phyloP scores from a whole-genome alignment of 768 basidiomycete genomes.

The Psilocybe subaeruginosa region DNA sequence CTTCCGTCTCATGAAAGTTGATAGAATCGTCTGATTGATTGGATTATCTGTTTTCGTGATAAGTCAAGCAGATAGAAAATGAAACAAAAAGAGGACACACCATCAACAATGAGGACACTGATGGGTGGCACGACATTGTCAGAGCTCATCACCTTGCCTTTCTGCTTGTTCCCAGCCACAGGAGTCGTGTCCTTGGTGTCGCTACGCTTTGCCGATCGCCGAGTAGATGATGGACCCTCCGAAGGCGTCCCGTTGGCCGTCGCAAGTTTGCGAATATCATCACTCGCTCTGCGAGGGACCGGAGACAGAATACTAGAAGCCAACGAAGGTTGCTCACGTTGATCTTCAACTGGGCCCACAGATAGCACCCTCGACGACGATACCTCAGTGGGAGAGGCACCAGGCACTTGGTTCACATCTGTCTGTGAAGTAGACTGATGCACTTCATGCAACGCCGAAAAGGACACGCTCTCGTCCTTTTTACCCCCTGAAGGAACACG shows the following conservation, averaged over 20 bases:
- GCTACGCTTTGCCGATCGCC: constrained; percentile 25
- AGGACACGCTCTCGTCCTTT: constrained; percentile 20
- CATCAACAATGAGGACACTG: constrained; percentile 97
- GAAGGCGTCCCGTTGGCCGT: not conserved
- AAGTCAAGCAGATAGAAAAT: constrained; percentile 13
- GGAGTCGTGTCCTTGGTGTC: constrained; percentile 30
- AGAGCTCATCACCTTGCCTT: constrained; percentile 46
- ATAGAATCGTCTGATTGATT: constrained; percentile 96
- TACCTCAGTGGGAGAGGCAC: not conserved
- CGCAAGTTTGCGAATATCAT: constrained; percentile 15
- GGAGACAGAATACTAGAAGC: constrained; percentile 13
- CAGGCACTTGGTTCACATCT: not conserved
- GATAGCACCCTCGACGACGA: constrained; percentile 1
- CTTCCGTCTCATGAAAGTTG: constrained; percentile 96
- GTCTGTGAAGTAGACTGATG: not conserved
- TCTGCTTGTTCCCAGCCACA: constrained; percentile 48
- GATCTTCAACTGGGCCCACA: constrained; percentile 6
- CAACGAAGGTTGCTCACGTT: constrained; percentile 9
- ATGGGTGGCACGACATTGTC: constrained; percentile 91
- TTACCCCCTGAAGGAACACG: constrained; percentile 26
- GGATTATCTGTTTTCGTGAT: constrained; percentile 75
- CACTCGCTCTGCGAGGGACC: constrained; percentile 17
- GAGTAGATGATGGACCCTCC: not conserved
- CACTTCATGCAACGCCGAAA: constrained; percentile 38
- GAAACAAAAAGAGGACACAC: constrained; percentile 45